These are phyloP conservation scores for Backusella mclennaniae DNA, from an alignment of 192 early-diverging fungal genomes.

Conservation along the genomic window DNA sequence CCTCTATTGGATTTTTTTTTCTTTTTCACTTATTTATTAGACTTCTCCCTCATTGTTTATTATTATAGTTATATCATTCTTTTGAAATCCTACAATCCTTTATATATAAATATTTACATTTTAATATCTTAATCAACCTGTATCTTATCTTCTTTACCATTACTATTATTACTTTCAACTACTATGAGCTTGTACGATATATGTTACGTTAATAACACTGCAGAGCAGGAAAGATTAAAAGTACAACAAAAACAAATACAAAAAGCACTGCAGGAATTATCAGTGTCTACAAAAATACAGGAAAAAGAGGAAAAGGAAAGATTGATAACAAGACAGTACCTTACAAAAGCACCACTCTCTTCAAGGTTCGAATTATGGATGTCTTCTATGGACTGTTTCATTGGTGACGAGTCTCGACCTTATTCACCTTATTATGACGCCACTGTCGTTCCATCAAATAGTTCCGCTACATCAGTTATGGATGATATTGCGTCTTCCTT, in stretches of 20 bases:
- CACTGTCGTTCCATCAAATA: background rate
- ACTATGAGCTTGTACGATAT: constrained; percentile 16
- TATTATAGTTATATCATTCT: constrained; percentile 9
- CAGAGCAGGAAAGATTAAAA: constrained; percentile 5
- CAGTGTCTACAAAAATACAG: constrained; percentile 2
- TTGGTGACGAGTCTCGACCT: background rate
- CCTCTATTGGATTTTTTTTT: constrained; percentile 1
- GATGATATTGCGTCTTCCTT: background rate
- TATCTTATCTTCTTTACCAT: background rate
- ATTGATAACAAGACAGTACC: background rate
- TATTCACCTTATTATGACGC: constrained; percentile 10
- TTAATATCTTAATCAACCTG: background rate
- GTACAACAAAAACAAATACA: constrained; percentile 12
- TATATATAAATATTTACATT: background rate
- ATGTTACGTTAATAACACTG: background rate
- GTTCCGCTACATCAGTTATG: background rate
- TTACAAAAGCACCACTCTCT: background rate
- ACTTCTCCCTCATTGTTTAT: constrained; percentile 5
- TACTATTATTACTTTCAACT: background rate
- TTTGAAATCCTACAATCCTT: background rate
- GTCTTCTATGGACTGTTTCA: background rate
- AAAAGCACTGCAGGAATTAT: background rate
- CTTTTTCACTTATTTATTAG: background rate
- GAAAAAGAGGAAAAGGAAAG: background rate
- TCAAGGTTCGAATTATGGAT: background rate